A percentile compares a stretch with the other conserved stretches of the same genome.
Evolutionary conservation across 345 rosid genomes (phyloP).

Genomic region (Euclidium syriacum): DNA sequence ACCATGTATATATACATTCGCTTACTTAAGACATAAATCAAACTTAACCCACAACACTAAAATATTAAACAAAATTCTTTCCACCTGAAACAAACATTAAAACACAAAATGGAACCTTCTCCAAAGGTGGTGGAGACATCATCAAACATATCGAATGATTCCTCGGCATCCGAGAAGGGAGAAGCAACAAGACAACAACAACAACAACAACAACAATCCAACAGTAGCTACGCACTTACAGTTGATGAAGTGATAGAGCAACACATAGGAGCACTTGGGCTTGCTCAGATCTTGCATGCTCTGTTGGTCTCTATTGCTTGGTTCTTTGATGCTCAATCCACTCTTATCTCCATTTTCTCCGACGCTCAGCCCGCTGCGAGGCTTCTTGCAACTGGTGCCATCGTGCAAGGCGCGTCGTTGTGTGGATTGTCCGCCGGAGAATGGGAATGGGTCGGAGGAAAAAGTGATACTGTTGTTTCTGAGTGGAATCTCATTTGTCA

Average conservation of each 20-base stretch:
- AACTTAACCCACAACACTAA: not conserved
- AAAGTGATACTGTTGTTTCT: constrained; percentile 40
- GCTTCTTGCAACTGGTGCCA: constrained; percentile 9
- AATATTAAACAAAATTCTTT: not conserved
- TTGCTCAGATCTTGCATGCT: constrained; percentile 59
- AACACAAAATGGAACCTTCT: constrained; percentile 12
- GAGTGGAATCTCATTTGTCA: constrained; percentile 72
- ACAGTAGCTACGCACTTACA: constrained; percentile 42
- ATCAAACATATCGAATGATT: constrained; percentile 27
- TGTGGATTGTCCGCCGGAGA: constrained; percentile 46
- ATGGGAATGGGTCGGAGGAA: constrained; percentile 74
- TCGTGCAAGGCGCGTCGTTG: constrained; percentile 25
- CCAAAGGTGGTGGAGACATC: constrained; percentile 20
- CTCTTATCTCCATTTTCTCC: constrained; percentile 59
- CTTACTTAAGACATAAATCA: constrained; percentile 20
- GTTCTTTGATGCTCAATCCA: constrained; percentile 64
- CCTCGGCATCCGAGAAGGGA: constrained; percentile 28
- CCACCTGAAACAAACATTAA: constrained; percentile 24
- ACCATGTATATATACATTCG: constrained; percentile 23
- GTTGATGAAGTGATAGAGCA: constrained; percentile 65
- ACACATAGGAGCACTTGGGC: constrained; percentile 58
- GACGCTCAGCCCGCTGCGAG: constrained; percentile 54
- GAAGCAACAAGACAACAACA: constrained; percentile 5
- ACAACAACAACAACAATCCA: not conserved
- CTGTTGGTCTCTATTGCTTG: constrained; percentile 60